phyloP scores from a whole-genome alignment of 129 eudicot genomes.

The Apium graveolens region DNA sequence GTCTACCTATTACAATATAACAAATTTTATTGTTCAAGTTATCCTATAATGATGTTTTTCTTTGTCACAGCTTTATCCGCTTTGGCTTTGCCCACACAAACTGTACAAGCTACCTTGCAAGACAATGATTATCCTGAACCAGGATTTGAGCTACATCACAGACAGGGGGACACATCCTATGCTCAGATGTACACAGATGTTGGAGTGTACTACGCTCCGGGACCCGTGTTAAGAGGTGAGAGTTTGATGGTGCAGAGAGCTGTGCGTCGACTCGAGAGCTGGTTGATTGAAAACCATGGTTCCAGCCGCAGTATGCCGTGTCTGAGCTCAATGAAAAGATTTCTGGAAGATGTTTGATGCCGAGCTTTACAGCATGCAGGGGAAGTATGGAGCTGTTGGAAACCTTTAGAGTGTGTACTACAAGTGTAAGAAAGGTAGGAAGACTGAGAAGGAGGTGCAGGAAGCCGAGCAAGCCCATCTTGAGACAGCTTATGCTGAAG shows the following conservation, averaged over 20 bases:
- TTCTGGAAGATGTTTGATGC: conserved; percentile 99
- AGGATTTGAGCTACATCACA: conserved; percentile 68
- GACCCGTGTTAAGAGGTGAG: conserved; percentile 86
- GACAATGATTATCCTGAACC: conserved; percentile 96
- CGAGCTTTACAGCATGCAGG: conserved; percentile 70
- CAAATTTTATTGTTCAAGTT: neutral
- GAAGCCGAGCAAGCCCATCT: conserved; percentile 85
- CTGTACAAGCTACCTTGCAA: conserved; percentile 76
- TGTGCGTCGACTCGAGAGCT: conserved; percentile 53
- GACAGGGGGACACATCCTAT: conserved; percentile 85
- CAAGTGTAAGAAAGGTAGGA: conserved; percentile 97
- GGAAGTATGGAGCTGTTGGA: conserved; percentile 89
- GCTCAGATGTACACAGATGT: conserved; percentile 98
- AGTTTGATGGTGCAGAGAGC: conserved; percentile 77
- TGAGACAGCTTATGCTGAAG: conserved; percentile 73
- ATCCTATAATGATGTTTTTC: neutral
- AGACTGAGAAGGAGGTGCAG: conserved; percentile 96
- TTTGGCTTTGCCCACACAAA: conserved; percentile 99
- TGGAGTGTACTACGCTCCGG: conserved; percentile 93
- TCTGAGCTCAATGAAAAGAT: conserved; percentile 83
- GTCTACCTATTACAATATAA: no score
- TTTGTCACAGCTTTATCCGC: conserved; percentile 66
- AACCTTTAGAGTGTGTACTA: conserved; percentile 96
- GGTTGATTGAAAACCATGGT: conserved; percentile 95
- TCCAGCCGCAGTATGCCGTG: conserved; percentile 96